Conservation (phyloP, 2,329 filamentous ascomycete species). For the Aciculosporium take region DNA sequence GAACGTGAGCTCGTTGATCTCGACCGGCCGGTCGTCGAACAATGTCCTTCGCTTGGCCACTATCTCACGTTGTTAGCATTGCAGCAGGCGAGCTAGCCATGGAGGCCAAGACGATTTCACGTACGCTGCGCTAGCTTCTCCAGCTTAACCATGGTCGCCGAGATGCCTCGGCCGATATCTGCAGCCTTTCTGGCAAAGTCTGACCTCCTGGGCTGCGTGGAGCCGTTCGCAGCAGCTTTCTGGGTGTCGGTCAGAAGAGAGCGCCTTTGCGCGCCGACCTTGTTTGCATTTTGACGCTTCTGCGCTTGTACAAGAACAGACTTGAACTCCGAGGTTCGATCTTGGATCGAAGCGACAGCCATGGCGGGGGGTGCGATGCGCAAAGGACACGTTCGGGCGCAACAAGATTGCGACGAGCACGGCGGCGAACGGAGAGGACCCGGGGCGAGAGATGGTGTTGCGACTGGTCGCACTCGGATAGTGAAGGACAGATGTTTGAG, state of each 20-base stretch:
- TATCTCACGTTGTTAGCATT: slow-evolving; percentile 17
- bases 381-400: neutral
- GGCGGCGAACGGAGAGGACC: slow-evolving; percentile 8
- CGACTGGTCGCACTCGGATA: neutral
- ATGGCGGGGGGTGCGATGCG: slow-evolving; percentile 28
- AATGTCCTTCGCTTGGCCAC: slow-evolving; percentile 93
- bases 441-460: no score
- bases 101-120: slow-evolving; percentile 15
- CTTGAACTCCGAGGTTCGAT: slow-evolving; percentile 90
- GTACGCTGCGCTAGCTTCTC: slow-evolving; percentile 77
- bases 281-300: slow-evolving; percentile 60
- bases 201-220: slow-evolving; percentile 48
- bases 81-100: neutral
- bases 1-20: slow-evolving; percentile 93
- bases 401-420: slow-evolving; percentile 23
- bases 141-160: slow-evolving; percentile 83
- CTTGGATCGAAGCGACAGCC: slow-evolving; percentile 72
- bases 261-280: slow-evolving; percentile 65
- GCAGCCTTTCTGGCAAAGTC: slow-evolving; percentile 89
- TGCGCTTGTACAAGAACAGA: slow-evolving; percentile 80
- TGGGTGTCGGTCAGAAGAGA: slow-evolving; percentile 64
- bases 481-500: neutral
- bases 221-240: slow-evolving; percentile 46
- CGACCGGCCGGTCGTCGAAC: slow-evolving; percentile 90
- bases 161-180: slow-evolving; percentile 83